These are phyloP conservation scores for Populus hybrid DNA, from an alignment of 441 rosid species.

Conservation along the genomic window DNA sequence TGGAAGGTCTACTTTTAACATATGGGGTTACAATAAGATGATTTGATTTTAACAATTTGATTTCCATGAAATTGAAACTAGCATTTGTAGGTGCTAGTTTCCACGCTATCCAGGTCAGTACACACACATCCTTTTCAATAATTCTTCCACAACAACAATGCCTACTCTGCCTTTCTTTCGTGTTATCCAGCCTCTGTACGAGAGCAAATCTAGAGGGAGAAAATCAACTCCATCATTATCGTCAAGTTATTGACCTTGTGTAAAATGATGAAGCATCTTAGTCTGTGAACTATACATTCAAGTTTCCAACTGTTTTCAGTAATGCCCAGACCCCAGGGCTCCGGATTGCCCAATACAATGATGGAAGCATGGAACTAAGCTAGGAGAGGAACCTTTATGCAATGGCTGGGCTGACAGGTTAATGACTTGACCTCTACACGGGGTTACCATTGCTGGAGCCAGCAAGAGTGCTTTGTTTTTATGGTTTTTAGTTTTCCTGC, in stretches of 20 bases:
- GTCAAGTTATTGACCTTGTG: neutral
- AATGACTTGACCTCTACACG: neutral
- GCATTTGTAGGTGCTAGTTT: neutral
- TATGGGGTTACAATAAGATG: neutral
- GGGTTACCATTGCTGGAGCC: neutral
- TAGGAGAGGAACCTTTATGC: neutral
- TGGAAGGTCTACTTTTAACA: neutral
- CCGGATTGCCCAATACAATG: neutral
- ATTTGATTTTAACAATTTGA: neutral
- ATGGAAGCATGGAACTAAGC: neutral
- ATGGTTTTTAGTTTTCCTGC: neutral
- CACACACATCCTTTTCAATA: neutral
- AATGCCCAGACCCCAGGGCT: neutral
- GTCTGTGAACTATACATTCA: neutral
- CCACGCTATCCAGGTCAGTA: slow-evolving; percentile 7
- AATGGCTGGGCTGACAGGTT: neutral
- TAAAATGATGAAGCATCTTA: neutral
- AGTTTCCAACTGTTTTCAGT: neutral
- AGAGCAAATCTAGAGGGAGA: neutral
- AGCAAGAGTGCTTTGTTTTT: neutral
- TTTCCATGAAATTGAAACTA: neutral
- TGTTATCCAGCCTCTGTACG: slow-evolving; percentile 4
- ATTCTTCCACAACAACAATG: slow-evolving; percentile 16
- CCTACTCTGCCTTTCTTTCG: neutral
- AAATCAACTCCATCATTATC: neutral